Base-by-base conservation (phyloP, 345 rosid genomes). In the Linum usitatissimum region DNA sequence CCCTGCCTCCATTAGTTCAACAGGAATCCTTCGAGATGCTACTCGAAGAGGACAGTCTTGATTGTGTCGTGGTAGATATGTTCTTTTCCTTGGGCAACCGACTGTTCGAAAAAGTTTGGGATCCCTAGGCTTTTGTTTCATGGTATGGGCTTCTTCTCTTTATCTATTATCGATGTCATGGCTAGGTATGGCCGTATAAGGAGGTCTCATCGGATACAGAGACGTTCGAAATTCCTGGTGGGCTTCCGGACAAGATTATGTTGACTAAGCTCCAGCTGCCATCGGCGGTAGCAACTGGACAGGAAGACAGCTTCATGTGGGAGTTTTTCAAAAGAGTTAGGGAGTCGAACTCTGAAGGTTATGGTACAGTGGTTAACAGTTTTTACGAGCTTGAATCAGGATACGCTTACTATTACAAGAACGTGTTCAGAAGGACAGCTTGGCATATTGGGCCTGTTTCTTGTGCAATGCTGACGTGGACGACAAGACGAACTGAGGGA, bases 401-500 rank as follows among this genome's bases (percentile, higher is more conserved):
- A 1, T 10, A 45, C 17, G 51, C 15, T 4, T 14, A 45, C 14
- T 13, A 45, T 12, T 45, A 45, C 51, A 10, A 17, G 17, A 12
- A 15, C 2, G 51, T 45, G 1, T 1, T 45, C 3, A 17, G 51
- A 10, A 45, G 51, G 12, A 42, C 3, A 9, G 10, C 49, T 2
- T 42, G 49, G 51, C 15, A 7, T 17, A 4, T 45, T 3, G 51
- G 51, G 0, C 51, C 51, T 3, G 14, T 45, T 1, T 45, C 14
- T 17, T 45, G 4, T 7, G 51, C 15, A 74, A 73, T 21, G 56
- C 54, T 42, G 53, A 23, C 17, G 38, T 5, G 0, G 8, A 5
- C 3, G 83, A 75, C 20, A 76, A 70, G 60, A 54, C 77, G 10
- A 15, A 5, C 6, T 69, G 84, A 57, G 83, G 84, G 81, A 18